Evolutionary conservation across 2,329 filamentous ascomycete genomes (phyloP), one percentile per base, ranked within the genome.

Genomic region (Colletotrichum magnum): DNA sequence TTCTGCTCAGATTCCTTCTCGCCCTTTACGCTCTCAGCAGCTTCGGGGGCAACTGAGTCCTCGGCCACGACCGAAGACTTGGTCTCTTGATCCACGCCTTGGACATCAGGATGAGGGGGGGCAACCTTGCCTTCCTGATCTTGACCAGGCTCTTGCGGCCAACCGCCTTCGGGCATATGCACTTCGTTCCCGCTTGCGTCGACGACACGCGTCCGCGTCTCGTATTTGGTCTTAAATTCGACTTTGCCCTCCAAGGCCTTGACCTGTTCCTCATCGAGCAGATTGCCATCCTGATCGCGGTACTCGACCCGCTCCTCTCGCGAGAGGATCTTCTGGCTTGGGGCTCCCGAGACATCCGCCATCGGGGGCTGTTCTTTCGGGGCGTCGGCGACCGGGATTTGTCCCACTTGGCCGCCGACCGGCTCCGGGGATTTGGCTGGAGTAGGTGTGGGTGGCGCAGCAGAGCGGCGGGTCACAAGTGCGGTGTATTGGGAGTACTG

Each of bases 211-310:
- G 94, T 98, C 72, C 93, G 89, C n/a, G 95, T 98, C 85, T 98
- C 95, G 79, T 98, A 98, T 73, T 92, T 92, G 13, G 96, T 98
- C 83, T 97, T 91, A 83, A 99, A 98, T 76, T 94, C 94, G 69
- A 98, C 95, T 81, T 97, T 97, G 76, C 95, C 96, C 79, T 95
- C 89, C 39, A 99, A 89, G 21, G 88, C 89, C 76, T 92, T 89
- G 68, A 99, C 94, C 78, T 97, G 89, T 76, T 94, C 93, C 63
- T 92, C 90, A 76, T 95, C 85, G 39, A 99, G 88, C 39, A 98
- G 80, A 77, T 98, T 98, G 73, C 96, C 96, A 74, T 97, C 87
- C 80, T 98, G 94, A 79, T 98, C 96, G 62, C 96, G 93, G 83
- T 97, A 99, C 82, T 98, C 96, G 54, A 98, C 85, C 74, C 91